phyloP scores from a whole-genome alignment of 176 grass and related monocot species.

The Carex kokanica region DNA sequence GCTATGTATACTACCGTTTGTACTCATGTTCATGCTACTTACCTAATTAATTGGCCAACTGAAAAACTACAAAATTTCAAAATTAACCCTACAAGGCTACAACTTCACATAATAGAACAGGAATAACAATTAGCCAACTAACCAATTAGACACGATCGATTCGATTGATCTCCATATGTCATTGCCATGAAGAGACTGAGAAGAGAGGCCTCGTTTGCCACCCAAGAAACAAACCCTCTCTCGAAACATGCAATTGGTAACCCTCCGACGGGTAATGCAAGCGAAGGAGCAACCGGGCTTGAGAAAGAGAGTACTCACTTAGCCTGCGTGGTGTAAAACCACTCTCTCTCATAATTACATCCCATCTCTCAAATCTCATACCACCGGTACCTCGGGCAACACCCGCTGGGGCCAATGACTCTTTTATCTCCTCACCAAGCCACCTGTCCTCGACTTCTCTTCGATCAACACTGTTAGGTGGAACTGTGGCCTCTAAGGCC shows the following conservation, averaged over 20 bases:
- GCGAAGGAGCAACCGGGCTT: constrained; percentile 84
- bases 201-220: constrained; percentile 84
- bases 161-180: constrained; percentile 33
- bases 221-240: constrained; percentile 70
- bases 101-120: constrained; percentile 10
- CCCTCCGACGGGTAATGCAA: constrained; percentile 97
- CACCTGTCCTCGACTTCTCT: constrained; percentile 75
- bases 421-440: constrained; percentile 76
- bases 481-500: constrained; percentile 82
- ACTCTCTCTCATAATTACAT: constrained; percentile 33
- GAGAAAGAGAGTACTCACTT: constrained; percentile 75
- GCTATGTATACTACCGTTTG: constrained; percentile 28
- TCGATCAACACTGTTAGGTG: constrained; percentile 71
- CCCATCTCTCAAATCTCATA: constrained; percentile 68
- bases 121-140: constrained; percentile 26
- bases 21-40: constrained; percentile 16
- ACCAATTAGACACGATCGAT: constrained; percentile 23
- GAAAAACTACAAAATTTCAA: constrained; percentile 22
- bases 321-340: constrained; percentile 58
- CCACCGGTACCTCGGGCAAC: constrained; percentile 32
- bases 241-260: constrained; percentile 72
- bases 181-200: constrained; percentile 97
- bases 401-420: constrained; percentile 34
- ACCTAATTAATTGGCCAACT: neutral
- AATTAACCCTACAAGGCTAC: constrained; percentile 25